Base-by-base conservation (phyloP, 2,329 filamentous ascomycete species). In the Penicillium sp. region DNA sequence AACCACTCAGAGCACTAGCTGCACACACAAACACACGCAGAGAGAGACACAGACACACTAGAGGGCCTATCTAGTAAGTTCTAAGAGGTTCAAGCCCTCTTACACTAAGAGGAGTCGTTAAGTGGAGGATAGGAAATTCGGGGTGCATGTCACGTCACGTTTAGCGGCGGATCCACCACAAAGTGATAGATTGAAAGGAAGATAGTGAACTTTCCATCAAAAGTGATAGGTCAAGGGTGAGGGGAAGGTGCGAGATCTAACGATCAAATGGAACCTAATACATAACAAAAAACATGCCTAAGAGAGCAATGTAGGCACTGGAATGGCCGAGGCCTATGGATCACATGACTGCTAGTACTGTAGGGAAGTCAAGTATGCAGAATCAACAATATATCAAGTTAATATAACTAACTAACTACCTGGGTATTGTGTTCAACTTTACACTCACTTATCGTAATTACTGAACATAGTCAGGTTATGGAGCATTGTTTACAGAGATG, bases 81-180 rank as follows among this genome's bases (percentile, higher is more conserved):
- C 40, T 31, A 40, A 24, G 26, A 41, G 31, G 26, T 27, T 41
- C 42, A 26, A 26, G 40, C 44, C 44, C 44, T 47, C 39, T 38
- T 35, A 32, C 38, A 32, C 3, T 40, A 27, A 18, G 29, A 27
- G 31, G 34, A 31, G 42, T 23, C 24, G 46, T 52, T 42, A 29
- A 44, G 35, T 23, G 34, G 53, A 37, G 37, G 39, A 38, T 42
- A 31, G 40, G 46, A 37, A 37, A 27, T 32, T 47, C 20, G 32
- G 40, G 35, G 32, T 46, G 54, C 49, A 54, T 51, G 46, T 57
- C 54, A 57, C 56, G 55, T 58, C 54, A 57, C 52, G 46, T 51
- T 44, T 40, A 38, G 40, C 43, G 35, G 45, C 28, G 41, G 56
- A 50, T 52, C 54, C 56, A 57, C 56, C 42, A 14, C 16, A 35